Base-by-base conservation (phyloP, 2,329 filamentous ascomycete genomes). In the Didymella pomorum region DNA sequence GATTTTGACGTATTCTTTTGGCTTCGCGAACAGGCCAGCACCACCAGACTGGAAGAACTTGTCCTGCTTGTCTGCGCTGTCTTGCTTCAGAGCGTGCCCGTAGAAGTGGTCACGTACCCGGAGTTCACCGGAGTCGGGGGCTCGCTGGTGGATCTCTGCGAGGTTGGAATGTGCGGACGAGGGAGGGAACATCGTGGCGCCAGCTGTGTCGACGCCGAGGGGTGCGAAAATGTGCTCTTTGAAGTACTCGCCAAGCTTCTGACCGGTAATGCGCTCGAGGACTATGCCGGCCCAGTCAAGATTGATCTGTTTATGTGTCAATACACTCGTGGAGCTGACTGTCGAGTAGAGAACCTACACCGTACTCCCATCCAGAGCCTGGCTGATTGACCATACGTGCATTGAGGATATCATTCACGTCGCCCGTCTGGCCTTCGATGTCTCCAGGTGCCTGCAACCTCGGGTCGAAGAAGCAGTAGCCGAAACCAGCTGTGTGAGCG, bases 381-480 rank as follows among this genome's bases (percentile, higher is more conserved):
- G 88, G 88, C 62, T 90, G 86, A 62, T 87, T 86, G 1, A 89
- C 71, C 16, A 91, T 72, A 0, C 87, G 84, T 56, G 75, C 71
- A 12, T 75, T 69, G 33, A 81, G 66, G 42, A 88, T 76, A 23
- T 86, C 86, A 29, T 79, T 78, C 16, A 81, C 67, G 6, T 84
- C 78, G 0, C 83, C 83, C 0, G 81, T 82, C 65, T 89, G 85
- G 67, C 89, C 87, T 54, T 89, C 84, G 4, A 82, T 67, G 0
- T 85, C 84, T 1, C 75, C 76, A 72, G 74, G 76, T 25, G 77
- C 73, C n/a, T 71, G 68, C 23, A 81, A 70, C 18, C 77, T 71
- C 0, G 82, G 72, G 62, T 83, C 81, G 64, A 81, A 79, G 66
- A 83, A 82, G 14, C 76, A 69, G 61, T 84, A 83, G 16, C 73